These are phyloP conservation scores for Podosphaera fusca DNA, from an alignment of 2,329 filamentous ascomycete species.

Conservation along the genomic window DNA sequence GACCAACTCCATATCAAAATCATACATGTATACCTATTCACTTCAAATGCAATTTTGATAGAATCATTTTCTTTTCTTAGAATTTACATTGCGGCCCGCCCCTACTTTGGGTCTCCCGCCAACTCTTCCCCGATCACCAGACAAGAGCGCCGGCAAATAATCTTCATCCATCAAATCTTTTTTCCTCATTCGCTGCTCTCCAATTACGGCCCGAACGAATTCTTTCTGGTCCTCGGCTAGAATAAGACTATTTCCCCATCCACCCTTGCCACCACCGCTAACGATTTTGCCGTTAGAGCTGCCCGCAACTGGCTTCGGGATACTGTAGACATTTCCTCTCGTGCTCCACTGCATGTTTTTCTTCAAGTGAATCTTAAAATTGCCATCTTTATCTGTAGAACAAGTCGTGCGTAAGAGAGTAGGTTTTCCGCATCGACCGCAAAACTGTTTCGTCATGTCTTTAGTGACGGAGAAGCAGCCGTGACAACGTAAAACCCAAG, in stretches of 20 bases:
- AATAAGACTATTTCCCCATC: conserved; percentile 69
- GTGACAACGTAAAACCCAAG: conserved; percentile 80
- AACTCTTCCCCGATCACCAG: conserved; percentile 44
- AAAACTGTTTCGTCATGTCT: conserved; percentile 79
- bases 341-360: conserved; percentile 94
- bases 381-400: conserved; percentile 57
- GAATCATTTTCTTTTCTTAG: conserved; percentile 34
- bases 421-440: conserved; percentile 68
- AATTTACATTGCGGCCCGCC: conserved; percentile 70
- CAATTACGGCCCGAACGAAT: conserved; percentile 40
- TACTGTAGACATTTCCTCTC: conserved; percentile 72
- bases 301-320: conserved; percentile 74
- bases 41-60: neutral
- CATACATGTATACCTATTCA: neutral
- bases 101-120: conserved; percentile 57
- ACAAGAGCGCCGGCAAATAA: conserved; percentile 66
- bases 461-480: conserved; percentile 72
- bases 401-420: conserved; percentile 70
- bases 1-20: no score
- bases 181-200: conserved; percentile 43
- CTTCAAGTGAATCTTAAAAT: conserved; percentile 72
- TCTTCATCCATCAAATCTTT: conserved; percentile 89
- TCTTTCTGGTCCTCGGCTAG: conserved; percentile 93
- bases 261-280: conserved; percentile 53
- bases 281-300: conserved; percentile 51